Evolutionary conservation across 2,329 filamentous ascomycete genomes (phyloP).

Genomic region (Xylaria sp.): DNA sequence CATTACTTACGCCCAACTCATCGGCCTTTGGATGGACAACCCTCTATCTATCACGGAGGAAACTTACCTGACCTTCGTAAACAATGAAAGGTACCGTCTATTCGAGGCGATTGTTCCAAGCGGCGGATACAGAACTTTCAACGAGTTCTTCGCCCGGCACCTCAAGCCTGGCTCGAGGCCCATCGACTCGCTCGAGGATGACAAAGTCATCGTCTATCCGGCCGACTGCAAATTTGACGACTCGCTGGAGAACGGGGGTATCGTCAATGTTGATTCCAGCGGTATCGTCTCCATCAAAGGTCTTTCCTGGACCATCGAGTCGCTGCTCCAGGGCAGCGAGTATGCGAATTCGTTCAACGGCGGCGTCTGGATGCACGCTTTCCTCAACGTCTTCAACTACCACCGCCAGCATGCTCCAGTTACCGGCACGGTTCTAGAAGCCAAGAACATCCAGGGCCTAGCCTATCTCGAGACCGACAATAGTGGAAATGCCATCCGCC

Average conservation of each 20-base stretch:
- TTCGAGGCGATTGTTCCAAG: conserved; percentile 37
- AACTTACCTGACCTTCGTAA: conserved; percentile 38
- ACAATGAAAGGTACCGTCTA: too few relatives aligned
- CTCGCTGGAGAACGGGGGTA: conserved; percentile 25
- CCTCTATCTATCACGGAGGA: conserved; percentile 37
- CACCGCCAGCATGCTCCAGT: conserved; percentile 47
- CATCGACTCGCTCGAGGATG: conserved; percentile 34
- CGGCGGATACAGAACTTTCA: conserved; percentile 42
- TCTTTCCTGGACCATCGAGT: conserved; percentile 42
- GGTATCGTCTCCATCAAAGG: conserved; percentile 41
- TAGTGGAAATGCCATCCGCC: conserved; percentile 19
- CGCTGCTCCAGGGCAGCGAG: conserved; percentile 39
- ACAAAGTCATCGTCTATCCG: conserved; percentile 38
- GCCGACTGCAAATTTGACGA: conserved; percentile 43
- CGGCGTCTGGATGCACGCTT: conserved; percentile 47
- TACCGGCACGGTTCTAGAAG: conserved; percentile 41
- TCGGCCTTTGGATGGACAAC: conserved; percentile 41
- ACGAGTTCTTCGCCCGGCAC: conserved; percentile 44
- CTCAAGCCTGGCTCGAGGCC: conserved; percentile 40
- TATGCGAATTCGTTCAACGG: conserved; percentile 39
- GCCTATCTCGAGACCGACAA: conserved; percentile 42
- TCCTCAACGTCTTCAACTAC: conserved; percentile 45
- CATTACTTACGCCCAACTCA: conserved; percentile 39
- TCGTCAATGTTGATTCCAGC: conserved; percentile 27
- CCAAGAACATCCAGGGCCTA: conserved; percentile 41